Evolutionary conservation across 345 rosid species (phyloP), one percentile per base, ranked within the genome.

Genomic region (Eucalyptus melliodora): DNA sequence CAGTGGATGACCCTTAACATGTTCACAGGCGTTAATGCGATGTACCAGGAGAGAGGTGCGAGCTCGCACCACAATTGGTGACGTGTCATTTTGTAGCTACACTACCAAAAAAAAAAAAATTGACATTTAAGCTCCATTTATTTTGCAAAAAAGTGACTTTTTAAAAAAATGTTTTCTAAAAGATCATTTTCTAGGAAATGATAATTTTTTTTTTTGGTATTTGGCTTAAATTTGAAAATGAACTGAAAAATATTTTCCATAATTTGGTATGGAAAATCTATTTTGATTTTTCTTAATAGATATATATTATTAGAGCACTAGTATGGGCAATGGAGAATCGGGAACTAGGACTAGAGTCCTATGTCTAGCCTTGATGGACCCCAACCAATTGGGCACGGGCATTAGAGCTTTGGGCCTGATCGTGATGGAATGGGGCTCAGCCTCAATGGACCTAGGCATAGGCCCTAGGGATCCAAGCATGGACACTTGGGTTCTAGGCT

Each of bases 291-390:
- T 23, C 27, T 24, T 23, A 24, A 56, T 24, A 56, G 3, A 56
- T 4, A 56, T 56, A 10, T 26, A 10, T 10, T 56, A 56, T 24
- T 24, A 9, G 30, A 26, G 14, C 62, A 56, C 62, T 9, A 56
- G 30, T 56, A 56, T 24, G 14, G 30, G 3, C 6, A 56, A 0
- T 0, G 3, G 6, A 26, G 30, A 56, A 56, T 26, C 1, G 1
- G 0, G 30, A 23, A 24, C 62, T 56, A 56, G 62, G 13, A 56
- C 62, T 56, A 56, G 30, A 56, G 62, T 24, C 62, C 9, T 0
- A 1, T 4, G 62, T 56, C 1, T 4, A 0, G 30, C 13, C 30
- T 56, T 4, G 62, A 56, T 24, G 62, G 62, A 56, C 62, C 27
- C 13, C 30, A 11, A 56, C 30, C 14, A 24, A 4, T 23, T 56